phyloP scores from a whole-genome alignment of 306 rosid genomes.

The Clitoria ternatea region DNA sequence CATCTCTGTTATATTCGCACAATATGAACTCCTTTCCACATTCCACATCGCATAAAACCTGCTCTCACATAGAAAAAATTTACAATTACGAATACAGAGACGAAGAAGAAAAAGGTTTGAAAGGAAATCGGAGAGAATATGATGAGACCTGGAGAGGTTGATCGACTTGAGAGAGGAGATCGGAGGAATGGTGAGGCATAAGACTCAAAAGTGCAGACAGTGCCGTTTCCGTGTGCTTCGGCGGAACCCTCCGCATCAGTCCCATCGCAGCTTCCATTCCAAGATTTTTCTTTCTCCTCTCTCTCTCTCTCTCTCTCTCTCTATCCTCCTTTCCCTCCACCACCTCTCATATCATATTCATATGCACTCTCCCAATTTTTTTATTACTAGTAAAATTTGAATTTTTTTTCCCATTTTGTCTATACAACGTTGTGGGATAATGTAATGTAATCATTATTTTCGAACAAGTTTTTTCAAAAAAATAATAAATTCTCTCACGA shows the following conservation, averaged over 20 bases:
- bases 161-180: constrained; percentile 96
- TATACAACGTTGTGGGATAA: no score
- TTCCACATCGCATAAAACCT: constrained; percentile 70
- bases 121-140: background rate
- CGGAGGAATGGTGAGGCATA: constrained; percentile 84
- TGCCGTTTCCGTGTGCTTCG: constrained; percentile 83
- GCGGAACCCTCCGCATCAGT: constrained; percentile 89
- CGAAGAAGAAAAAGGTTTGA: background rate
- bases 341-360: no score
- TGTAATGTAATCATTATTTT: no score
- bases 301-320: background rate
- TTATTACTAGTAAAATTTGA: no score
- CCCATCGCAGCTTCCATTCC: constrained; percentile 96
- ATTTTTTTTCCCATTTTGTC: no score
- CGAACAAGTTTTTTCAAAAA: no score
- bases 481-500: no score
- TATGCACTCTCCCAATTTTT: background rate
- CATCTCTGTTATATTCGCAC: constrained; percentile 97
- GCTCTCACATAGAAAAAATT: constrained; percentile 26
- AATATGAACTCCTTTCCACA: constrained; percentile 79
- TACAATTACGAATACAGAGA: no score
- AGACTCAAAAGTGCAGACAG: constrained; percentile 93
- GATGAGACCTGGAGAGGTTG: constrained; percentile 94
- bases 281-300: background rate
- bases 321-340: background rate